Percentiles rank a stretch among this genome's conserved stretches.
Evolutionary conservation across 2,329 filamentous ascomycete species (phyloP).

Genomic region (Sclerotinia trifoliorum): DNA sequence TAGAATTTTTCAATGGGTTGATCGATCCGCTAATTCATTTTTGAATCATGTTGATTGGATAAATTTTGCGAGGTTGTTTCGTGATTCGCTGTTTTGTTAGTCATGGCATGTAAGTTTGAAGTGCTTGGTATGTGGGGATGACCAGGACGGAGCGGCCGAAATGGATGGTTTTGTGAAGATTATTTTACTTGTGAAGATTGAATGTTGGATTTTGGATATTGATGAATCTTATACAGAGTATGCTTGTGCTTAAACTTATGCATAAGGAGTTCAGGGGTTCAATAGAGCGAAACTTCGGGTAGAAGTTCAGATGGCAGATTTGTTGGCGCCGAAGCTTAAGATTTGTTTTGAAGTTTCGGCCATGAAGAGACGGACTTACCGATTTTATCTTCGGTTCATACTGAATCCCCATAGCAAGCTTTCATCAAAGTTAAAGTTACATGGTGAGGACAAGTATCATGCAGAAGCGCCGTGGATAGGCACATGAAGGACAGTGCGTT

Average conservation of each 20-base stretch:
- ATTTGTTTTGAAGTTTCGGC: background rate
- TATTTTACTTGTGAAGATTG: background rate
- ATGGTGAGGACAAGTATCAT: background rate
- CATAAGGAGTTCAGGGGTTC: background rate
- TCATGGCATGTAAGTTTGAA: background rate
- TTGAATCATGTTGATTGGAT: background rate
- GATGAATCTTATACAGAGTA: background rate
- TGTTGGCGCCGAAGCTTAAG: background rate
- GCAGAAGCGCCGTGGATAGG: background rate
- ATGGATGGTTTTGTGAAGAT: background rate
- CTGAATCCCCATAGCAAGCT: background rate
- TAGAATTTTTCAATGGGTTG: constrained; percentile 2
- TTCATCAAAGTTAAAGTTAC: background rate
- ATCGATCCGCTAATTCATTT: background rate
- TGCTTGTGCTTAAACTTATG: background rate
- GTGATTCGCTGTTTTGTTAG: background rate
- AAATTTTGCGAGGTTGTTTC: background rate
- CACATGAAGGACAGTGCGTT: background rate
- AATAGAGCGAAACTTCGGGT: background rate
- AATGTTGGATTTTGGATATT: background rate
- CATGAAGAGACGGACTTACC: background rate
- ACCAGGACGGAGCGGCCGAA: constrained; percentile 8
- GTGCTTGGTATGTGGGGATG: background rate
- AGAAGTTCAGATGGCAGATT: background rate
- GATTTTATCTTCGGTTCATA: background rate